Evolutionary conservation across 768 basidiomycete species (phyloP).

Genomic region (Roridomyces roridus): DNA sequence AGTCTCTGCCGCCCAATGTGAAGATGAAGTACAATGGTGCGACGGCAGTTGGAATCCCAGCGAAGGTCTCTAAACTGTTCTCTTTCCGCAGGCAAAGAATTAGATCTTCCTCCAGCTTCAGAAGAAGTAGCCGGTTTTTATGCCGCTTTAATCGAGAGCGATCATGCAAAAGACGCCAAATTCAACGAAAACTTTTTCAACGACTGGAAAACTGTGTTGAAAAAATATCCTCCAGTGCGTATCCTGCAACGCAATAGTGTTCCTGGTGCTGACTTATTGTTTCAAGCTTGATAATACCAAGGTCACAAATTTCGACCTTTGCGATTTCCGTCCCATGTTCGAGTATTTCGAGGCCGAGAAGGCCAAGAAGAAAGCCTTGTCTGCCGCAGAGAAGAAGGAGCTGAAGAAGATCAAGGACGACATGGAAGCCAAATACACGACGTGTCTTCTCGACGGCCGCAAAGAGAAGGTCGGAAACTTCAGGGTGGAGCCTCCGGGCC

Average conservation of each 20-base stretch:
- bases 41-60: constrained; percentile 25
- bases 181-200: constrained; percentile 98
- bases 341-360: constrained; percentile 93
- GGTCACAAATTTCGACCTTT: constrained; percentile 77
- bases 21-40: constrained; percentile 96
- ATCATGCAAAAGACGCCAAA: constrained; percentile 84
- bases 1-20: constrained; percentile 78
- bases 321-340: constrained; percentile 95
- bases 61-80: constrained; percentile 16
- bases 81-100: constrained; percentile 63
- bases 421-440: constrained; percentile 82
- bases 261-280: not conserved
- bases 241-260: not conserved
- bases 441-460: constrained; percentile 91
- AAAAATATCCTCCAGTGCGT: constrained; percentile 84
- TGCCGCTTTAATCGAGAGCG: constrained; percentile 88
- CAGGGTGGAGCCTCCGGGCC: constrained; percentile 96
- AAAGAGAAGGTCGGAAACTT: constrained; percentile 99
- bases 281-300: constrained; percentile 71
- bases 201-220: constrained; percentile 82
- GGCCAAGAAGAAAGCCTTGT: constrained; percentile 89
- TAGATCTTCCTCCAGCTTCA: constrained; percentile 81
- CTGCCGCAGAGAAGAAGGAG: constrained; percentile 88
- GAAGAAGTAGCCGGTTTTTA: constrained; percentile 99
- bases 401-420: constrained; percentile 86